Base-by-base conservation (phyloP, 2,329 filamentous ascomycete genomes). In the Rutstroemia sp. region DNA sequence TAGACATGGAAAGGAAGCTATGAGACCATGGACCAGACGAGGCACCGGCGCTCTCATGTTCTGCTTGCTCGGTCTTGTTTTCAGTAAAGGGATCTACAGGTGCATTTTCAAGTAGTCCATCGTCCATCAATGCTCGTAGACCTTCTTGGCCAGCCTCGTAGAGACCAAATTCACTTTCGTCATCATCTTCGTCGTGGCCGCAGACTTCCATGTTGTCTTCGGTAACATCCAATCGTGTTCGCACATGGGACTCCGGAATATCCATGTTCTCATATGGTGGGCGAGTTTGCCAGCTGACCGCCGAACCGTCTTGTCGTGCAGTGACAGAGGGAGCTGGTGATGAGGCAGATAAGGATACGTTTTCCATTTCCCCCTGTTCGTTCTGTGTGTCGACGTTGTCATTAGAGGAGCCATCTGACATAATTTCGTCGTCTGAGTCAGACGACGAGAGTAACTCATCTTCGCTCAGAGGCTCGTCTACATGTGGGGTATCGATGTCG, bases 131-230 rank as follows among this genome's bases (percentile, higher is more conserved):
- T 39, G 54, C 62, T 51, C 52, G 57, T 25, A 67, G 48, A 17
- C 61, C 64, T 51, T 63, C 63, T 17, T 51, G 57, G 2, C 58
- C 64, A 39, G 61, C 64, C 30, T 66, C 64, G 2, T 61, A 62
- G 17, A 66, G 63, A 12, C 62, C 59, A 39, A 64, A 49, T 17
- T 67, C 63, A 39, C 63, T 67, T 45, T 38, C 57, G 6, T 53
- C 56, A 36, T 53, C 42, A 34, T 49, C 17, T 34, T 48, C 38
- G 47, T 49, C 34, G 45, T 51, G 36, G 23, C 16, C 44, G n/a
- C 27, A 5, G 10, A 42, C 4, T 10, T 8, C 34, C n/a, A 45
- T 6, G 12, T 14, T 23, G n/a, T 54, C 51, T 21, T 58, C 44
- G 36, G 25, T 23, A 25, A 45, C 48, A 14, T 39, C 21, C 17